phyloP scores from a whole-genome alignment of 2,329 filamentous ascomycete species.

The Berkeleyomyces rouxiae region DNA sequence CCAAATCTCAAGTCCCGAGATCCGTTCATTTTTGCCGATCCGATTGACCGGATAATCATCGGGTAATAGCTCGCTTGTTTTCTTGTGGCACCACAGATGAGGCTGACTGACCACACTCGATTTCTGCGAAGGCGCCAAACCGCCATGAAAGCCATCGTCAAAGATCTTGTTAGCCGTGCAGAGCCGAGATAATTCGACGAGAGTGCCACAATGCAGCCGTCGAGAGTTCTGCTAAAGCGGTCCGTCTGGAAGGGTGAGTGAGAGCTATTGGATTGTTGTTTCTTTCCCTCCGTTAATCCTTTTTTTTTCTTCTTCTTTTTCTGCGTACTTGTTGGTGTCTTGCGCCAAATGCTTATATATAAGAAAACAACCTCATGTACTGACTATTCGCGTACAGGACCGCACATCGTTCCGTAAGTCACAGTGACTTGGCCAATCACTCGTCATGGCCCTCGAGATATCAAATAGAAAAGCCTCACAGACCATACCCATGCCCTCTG shows the following conservation, averaged over 20 bases:
- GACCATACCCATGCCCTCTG: too few species aligned
- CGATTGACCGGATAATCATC: background rate
- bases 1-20: too few species aligned
- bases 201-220: constrained; percentile 43
- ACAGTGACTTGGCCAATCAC: background rate
- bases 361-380: constrained; percentile 15
- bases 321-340: background rate
- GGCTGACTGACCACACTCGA: background rate
- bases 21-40: background rate
- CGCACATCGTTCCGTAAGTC: constrained; percentile 37
- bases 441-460: too few species aligned
- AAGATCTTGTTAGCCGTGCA: background rate
- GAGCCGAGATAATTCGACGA: background rate
- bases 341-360: background rate
- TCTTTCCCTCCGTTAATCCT: background rate
- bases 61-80: background rate
- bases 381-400: constrained; percentile 22
- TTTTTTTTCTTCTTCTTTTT: background rate
- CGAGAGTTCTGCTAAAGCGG: constrained; percentile 50
- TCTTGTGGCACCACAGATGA: background rate
- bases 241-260: constrained; percentile 74
- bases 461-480: too few species aligned
- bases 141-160: background rate
- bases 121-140: background rate
- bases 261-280: background rate